Evolutionary conservation across 116 monocot species (phyloP).

Genomic region (Phalaenopsis hybrid): DNA sequence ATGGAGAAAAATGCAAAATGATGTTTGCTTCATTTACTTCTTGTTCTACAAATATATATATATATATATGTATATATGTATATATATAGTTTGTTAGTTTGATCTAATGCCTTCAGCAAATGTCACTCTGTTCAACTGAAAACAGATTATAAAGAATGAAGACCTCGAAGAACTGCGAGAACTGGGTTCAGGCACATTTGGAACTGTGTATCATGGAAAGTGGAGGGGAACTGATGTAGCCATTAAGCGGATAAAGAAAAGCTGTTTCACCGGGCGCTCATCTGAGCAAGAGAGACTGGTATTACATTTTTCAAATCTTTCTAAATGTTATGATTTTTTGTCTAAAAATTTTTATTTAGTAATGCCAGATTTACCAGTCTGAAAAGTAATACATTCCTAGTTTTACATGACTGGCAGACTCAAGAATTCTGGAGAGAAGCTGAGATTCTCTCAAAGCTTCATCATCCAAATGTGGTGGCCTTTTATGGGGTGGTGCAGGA

Average conservation of each 20-base stretch:
- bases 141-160: slow-evolving; percentile 83
- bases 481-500: slow-evolving; percentile 94
- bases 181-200: slow-evolving; percentile 96
- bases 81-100: too few relatives aligned
- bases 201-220: slow-evolving; percentile 98
- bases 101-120: background rate
- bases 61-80: too few relatives aligned
- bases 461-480: slow-evolving; percentile 98
- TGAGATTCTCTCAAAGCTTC: slow-evolving; percentile 90
- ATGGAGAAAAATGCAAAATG: background rate
- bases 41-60: background rate
- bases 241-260: slow-evolving; percentile 94
- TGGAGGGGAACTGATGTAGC: slow-evolving; percentile 98
- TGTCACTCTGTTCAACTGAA: background rate
- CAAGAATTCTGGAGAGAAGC: slow-evolving; percentile 95
- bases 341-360: background rate
- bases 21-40: background rate
- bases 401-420: slow-evolving; percentile 34
- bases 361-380: background rate
- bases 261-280: slow-evolving; percentile 82
- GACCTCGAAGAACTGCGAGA: slow-evolving; percentile 93
- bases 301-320: slow-evolving; percentile 6
- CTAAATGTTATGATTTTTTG: background rate
- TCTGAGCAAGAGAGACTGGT: slow-evolving; percentile 96
- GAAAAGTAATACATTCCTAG: background rate